phyloP scores from a whole-genome alignment of 2,329 filamentous ascomycete genomes.

The Rasamsonia emersonii region DNA sequence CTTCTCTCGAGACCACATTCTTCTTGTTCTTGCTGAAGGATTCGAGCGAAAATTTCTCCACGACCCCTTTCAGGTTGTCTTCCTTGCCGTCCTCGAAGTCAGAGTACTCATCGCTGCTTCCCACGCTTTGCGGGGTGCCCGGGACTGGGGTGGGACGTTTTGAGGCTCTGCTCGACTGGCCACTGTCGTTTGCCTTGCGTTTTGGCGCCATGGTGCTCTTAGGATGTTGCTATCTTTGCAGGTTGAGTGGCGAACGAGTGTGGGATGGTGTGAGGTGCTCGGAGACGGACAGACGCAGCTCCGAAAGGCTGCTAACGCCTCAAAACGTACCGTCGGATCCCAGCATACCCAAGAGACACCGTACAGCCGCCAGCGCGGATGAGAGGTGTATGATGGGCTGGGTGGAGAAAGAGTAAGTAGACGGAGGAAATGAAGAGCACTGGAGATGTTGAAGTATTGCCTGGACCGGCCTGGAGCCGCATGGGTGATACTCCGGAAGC shows the following conservation, averaged over 20 bases:
- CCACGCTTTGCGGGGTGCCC: conserved; percentile 33
- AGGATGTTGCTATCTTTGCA: conserved; percentile 39
- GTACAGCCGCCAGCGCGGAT: conserved; percentile 1
- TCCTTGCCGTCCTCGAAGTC: conserved; percentile 43
- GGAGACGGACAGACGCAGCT: conserved; percentile 8
- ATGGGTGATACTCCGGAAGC: too few relatives aligned
- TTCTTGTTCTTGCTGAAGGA: conserved; percentile 42
- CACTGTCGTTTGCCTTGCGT: conserved; percentile 34
- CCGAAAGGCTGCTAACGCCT: conserved; percentile 16
- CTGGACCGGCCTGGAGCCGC: too few relatives aligned
- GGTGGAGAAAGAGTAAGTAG: neutral
- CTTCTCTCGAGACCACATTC: conserved; percentile 30
- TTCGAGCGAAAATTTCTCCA: conserved; percentile 47
- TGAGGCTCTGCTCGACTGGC: conserved; percentile 37
- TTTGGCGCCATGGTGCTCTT: conserved; percentile 55
- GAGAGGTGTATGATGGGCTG: conserved; percentile 2
- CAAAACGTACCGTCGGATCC: conserved; percentile 5
- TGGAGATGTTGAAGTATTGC: too few relatives aligned
- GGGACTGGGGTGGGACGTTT: conserved; percentile 42
- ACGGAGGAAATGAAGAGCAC: too few relatives aligned
- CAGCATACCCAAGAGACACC: conserved; percentile 4
- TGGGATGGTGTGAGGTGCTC: conserved; percentile 2
- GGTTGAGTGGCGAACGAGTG: too few relatives aligned
- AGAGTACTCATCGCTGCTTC: conserved; percentile 51
- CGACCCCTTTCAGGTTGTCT: conserved; percentile 40